These are phyloP conservation scores for Thalassiosira livingstoniorum DNA, from an alignment of 352 stramenopile genomes.

Conservation along the genomic window DNA sequence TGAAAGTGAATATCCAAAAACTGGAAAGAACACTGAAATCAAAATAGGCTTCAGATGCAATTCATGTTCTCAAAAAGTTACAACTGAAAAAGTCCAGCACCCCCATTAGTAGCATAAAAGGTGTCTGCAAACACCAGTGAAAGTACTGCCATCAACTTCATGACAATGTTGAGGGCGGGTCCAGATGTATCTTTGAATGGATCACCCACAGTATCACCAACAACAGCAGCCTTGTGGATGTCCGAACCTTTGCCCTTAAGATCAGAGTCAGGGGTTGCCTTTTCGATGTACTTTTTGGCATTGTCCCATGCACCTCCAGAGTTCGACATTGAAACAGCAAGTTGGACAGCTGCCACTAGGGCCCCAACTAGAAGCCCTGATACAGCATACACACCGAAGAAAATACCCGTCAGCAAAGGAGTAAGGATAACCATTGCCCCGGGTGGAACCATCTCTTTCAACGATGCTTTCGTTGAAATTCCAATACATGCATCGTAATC, in stretches of 20 bases:
- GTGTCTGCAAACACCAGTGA: conserved; percentile 99
- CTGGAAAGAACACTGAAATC: too few species aligned
- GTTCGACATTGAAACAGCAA: conserved; percentile 99
- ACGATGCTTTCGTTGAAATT: conserved; percentile 98
- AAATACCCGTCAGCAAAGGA: conserved; percentile 96
- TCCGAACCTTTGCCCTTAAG: conserved; percentile 94
- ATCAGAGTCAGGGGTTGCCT: conserved; percentile 89
- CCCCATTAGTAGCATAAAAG: conserved; percentile 98
- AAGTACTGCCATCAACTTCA: conserved; percentile 99
- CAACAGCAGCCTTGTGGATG: conserved; percentile 95
- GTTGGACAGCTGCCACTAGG: conserved; percentile 95
- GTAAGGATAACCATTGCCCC: conserved; percentile 98
- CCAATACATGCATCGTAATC: conserved; percentile 97
- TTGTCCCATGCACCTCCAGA: conserved; percentile 99
- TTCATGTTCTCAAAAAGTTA: too few species aligned
- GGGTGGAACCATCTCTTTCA: conserved; percentile 99
- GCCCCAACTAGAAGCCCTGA: conserved; percentile 96
- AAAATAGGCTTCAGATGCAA: too few species aligned
- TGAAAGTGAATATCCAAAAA: too few species aligned
- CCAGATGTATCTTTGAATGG: conserved; percentile 99
- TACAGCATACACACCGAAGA: conserved; percentile 98
- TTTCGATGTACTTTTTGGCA: conserved; percentile 99
- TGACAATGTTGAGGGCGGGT: conserved; percentile 99
- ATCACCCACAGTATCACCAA: conserved; percentile 99
- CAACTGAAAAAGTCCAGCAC: conserved; percentile 90